Evolutionary conservation across 441 rosid species (phyloP), one percentile per base, ranked within the genome.

Genomic region (Jatropha multifida): DNA sequence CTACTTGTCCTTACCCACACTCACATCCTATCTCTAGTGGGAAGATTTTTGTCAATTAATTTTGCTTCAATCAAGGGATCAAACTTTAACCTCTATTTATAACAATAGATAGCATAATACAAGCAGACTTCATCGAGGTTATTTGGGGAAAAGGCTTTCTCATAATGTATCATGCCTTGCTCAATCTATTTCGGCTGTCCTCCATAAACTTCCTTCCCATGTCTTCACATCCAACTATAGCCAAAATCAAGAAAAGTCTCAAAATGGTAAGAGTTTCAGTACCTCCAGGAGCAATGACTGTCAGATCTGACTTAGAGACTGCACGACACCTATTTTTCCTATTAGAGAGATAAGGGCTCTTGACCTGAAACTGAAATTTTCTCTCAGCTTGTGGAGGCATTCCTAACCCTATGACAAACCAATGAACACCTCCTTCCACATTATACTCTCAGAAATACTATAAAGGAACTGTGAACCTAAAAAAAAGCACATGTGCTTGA

Each of bases 401-500:
- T 17, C 44, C 26, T 63, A 63, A 37, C 20, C 13, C 17, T 4
- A 37, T 3, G 5, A 13, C 18, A 12, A 8, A 62, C 7, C 10
- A 44, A 63, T 2, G n/a, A 74, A 23, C 46, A 14, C n/a, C 52
- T 70, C 60, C 54, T 41, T 59, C 9, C 48, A 44, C 10, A 11
- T 5, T 44, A 44, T 6, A 44, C 48, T 44, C 32, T 0, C 32
- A 32, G 59, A 13, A 17, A 55, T 12, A 49, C 23, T 13, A 73
- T 13, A 15, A 63, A 73, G 17, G 65, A 61, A 56, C 3, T 12
- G 26, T 55, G 73, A 64, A 56, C 56, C 69, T 59, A 58, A 58
- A 23, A 77, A 58, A 17, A 61, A 51, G 72, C 27, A 51, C 37
- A 59, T 51, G n/a, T 74, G 68, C 42, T 54, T 56, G 27, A 32